Conservation (phyloP, 2,329 filamentous ascomycete species). For the Trichoderma gracile region DNA sequence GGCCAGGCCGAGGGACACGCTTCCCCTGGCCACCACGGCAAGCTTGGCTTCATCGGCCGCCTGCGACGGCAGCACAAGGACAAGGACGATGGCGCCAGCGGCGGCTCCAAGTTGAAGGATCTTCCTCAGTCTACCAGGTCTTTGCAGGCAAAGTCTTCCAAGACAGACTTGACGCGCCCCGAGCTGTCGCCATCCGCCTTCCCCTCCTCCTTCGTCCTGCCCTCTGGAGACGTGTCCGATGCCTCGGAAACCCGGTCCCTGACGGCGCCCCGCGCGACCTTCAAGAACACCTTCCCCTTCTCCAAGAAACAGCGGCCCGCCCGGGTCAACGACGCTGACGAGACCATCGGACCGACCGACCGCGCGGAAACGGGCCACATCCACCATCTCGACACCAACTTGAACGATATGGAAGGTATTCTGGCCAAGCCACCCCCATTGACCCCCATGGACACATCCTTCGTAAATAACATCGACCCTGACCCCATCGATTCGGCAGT, state of each 20-base stretch:
- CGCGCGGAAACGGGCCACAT: slow-evolving; percentile 61
- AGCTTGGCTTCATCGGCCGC: slow-evolving; percentile 53
- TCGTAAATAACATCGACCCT: slow-evolving; percentile 48
- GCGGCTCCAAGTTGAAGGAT: slow-evolving; percentile 46
- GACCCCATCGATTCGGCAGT: slow-evolving; percentile 43
- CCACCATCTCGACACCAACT: slow-evolving; percentile 82
- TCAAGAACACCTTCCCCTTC: slow-evolving; percentile 65
- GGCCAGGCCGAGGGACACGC: slow-evolving; percentile 55
- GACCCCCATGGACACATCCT: slow-evolving; percentile 66
- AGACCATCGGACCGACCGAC: slow-evolving; percentile 61
- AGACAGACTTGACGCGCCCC: slow-evolving; percentile 46
- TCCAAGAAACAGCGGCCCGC: slow-evolving; percentile 55
- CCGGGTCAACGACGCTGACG: slow-evolving; percentile 56
- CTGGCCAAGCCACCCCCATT: slow-evolving; percentile 69
- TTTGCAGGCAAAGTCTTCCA: slow-evolving; percentile 53
- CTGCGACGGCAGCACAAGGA: slow-evolving; percentile 52
- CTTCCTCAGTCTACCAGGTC: slow-evolving; percentile 56
- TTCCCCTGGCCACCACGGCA: slow-evolving; percentile 58
- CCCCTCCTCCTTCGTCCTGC: slow-evolving; percentile 35
- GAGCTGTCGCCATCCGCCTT: slow-evolving; percentile 44
- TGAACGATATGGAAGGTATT: slow-evolving; percentile 90
- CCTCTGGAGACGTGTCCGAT: slow-evolving; percentile 36
- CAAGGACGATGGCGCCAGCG: slow-evolving; percentile 51
- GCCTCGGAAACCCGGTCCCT: slow-evolving; percentile 35
- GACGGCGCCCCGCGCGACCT: slow-evolving; percentile 47